Evolutionary conservation across 768 basidiomycete genomes (phyloP).

Genomic region (Heimioporus sp.): DNA sequence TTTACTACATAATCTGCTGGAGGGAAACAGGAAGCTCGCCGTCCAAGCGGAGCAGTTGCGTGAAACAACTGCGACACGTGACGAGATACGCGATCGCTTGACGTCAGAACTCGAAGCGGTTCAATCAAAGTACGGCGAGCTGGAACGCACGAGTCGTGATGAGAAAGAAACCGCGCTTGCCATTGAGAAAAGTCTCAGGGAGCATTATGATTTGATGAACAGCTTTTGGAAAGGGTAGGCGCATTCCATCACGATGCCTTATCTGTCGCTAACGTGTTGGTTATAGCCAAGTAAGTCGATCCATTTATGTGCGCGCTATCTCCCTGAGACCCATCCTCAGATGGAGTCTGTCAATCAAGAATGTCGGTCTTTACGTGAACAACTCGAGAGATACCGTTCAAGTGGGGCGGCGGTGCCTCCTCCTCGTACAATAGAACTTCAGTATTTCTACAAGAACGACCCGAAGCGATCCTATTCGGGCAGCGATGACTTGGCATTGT

Average conservation of each 20-base stretch:
- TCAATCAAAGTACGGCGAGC: slow-evolving; percentile 40
- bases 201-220: slow-evolving; percentile 48
- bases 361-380: slow-evolving; percentile 28
- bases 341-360: slow-evolving; percentile 23
- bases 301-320: slow-evolving; percentile 1
- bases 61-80: slow-evolving; percentile 31
- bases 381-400: slow-evolving; percentile 23
- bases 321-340: slow-evolving; percentile 12
- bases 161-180: slow-evolving; percentile 52
- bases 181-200: slow-evolving; percentile 52
- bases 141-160: slow-evolving; percentile 39
- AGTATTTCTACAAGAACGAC: slow-evolving; percentile 22
- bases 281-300: slow-evolving; percentile 35
- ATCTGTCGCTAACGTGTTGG: slow-evolving; percentile 17
- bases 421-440: slow-evolving; percentile 20
- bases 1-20: slow-evolving; percentile 50
- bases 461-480: slow-evolving; percentile 19
- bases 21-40: slow-evolving; percentile 42
- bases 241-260: slow-evolving; percentile 6
- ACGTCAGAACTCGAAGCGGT: slow-evolving; percentile 36
- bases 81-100: slow-evolving; percentile 30
- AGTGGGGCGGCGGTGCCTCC: slow-evolving; percentile 6
- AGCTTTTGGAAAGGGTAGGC: slow-evolving; percentile 38
- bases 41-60: slow-evolving; percentile 34
- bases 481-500: slow-evolving; percentile 9